A percentile compares a stretch with the other conserved stretches of the same genome.
phyloP scores from a whole-genome alignment of 140 eudicot species.

The Anethum foeniculum region DNA sequence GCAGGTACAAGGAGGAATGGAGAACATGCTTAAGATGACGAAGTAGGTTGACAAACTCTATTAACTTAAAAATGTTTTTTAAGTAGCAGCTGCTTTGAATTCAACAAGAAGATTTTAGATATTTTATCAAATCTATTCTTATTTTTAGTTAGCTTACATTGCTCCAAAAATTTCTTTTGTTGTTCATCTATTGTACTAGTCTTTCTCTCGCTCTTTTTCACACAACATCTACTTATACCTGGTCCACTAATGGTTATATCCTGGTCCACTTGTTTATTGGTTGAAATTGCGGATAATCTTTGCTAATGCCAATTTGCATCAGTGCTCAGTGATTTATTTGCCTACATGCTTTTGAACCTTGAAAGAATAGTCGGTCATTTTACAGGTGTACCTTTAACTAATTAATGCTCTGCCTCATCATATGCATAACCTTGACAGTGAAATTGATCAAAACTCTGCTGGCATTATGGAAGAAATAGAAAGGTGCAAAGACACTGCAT shows the following conservation, averaged over 20 bases:
- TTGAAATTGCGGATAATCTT: neutral
- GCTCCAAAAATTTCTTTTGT: neutral
- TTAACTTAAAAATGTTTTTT: neutral
- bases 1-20: constrained; percentile 72
- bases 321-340: neutral
- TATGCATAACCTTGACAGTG: constrained; percentile 36
- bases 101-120: neutral
- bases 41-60: constrained; percentile 36
- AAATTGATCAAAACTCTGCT: constrained; percentile 68
- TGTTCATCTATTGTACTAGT: neutral
- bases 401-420: neutral
- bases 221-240: neutral
- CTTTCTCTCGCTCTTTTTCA: neutral
- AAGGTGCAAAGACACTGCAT: constrained; percentile 61
- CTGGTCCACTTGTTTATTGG: constrained; percentile 1
- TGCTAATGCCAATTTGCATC: neutral
- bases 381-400: neutral
- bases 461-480: constrained; percentile 63
- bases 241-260: neutral
- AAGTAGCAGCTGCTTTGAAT: neutral
- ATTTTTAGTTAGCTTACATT: neutral
- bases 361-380: neutral
- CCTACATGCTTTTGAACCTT: neutral
- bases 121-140: neutral
- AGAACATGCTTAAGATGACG: constrained; percentile 77